These are phyloP conservation scores for Achaetomium macrosporum DNA, from an alignment of 2,329 filamentous ascomycete species.

Conservation along the genomic window DNA sequence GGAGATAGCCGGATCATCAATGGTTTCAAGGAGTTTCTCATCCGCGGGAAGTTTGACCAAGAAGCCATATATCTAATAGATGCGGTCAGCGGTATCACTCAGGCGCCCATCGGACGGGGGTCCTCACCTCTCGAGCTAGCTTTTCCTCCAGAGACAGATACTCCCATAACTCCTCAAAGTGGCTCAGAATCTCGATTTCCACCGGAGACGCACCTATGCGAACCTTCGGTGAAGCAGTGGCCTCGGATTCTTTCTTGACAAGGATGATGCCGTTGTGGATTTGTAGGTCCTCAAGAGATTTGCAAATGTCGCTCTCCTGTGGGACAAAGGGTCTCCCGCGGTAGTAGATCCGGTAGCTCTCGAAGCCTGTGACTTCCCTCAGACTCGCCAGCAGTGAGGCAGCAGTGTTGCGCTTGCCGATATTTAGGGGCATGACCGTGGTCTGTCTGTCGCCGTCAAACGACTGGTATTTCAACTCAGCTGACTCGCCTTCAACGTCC, in stretches of 20 bases:
- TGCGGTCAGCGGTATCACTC: neutral
- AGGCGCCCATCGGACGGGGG: neutral
- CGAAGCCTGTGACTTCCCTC: slow-evolving; percentile 64
- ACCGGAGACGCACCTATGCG: slow-evolving; percentile 54
- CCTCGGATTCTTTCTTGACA: slow-evolving; percentile 53
- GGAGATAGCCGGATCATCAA: slow-evolving; percentile 48
- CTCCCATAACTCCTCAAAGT: slow-evolving; percentile 79
- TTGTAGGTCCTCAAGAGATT: slow-evolving; percentile 62
- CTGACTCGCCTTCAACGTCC: slow-evolving; percentile 54
- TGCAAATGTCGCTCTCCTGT: slow-evolving; percentile 50
- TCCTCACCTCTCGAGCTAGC: slow-evolving; percentile 58
- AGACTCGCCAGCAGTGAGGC: slow-evolving; percentile 63
- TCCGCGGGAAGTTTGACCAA: slow-evolving; percentile 65
- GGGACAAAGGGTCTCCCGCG: slow-evolving; percentile 61
- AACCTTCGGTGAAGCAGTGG: slow-evolving; percentile 36
- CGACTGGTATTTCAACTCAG: slow-evolving; percentile 67
- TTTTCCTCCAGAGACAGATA: slow-evolving; percentile 69
- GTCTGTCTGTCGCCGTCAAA: slow-evolving; percentile 58
- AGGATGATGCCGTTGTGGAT: slow-evolving; percentile 61
- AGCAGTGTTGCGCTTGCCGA: slow-evolving; percentile 66
- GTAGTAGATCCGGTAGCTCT: slow-evolving; percentile 68
- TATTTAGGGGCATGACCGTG: slow-evolving; percentile 54
- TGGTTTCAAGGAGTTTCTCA: slow-evolving; percentile 51
- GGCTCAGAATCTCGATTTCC: slow-evolving; percentile 71
- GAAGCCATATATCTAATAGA: slow-evolving; percentile 60